Evolutionary conservation across 2,329 filamentous ascomycete genomes (phyloP), one percentile per base, ranked within the genome.

Genomic region (Talaromyces sp.): DNA sequence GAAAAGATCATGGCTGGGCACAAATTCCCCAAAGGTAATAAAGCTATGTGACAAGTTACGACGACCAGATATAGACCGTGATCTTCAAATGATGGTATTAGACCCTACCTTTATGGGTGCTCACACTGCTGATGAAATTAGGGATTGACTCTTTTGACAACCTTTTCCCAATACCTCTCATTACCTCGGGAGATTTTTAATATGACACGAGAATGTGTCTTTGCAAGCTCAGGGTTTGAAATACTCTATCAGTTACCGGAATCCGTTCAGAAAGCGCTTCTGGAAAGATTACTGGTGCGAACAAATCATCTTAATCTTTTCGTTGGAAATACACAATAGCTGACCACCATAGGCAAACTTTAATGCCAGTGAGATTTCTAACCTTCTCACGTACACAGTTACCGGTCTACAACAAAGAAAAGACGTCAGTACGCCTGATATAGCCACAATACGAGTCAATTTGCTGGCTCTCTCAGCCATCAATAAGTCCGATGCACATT

Each of bases 261-360:
- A 17, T 59, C 66, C 21, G 60, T 66, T 27, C 58, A 70, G 29
- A 58, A 67, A 51, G 68, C 67, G 0, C 60, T 78, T 17, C 64
- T 79, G 27, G 70, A 75, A 56, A 71, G 75, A 62, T 66, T 73
- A 56, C 70, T 70, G 43, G 80, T 79, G 26, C 73, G 77, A 59
- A 21, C 21, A 7, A 19, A 11, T 6, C 1, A 11, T 46, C 8
- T 8, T 21, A 46, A 3, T 24, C 43, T 19, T 24, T 9, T 21
- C n/a, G 11, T 24, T 26, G 2, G 8, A 55, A 29, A 4, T 11
- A 13, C 4, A 8, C n/a, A 29, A 17, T 43, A 52, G 24, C 63
- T 71, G 61, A 71, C 29, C 19, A 13, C 1, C 51, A 1, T 51
- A 70, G 62, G 24, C 67, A 61, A 60, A 50, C 24, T 66, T 64